Evolutionary conservation across 2,329 filamentous ascomycete species (phyloP).

Genomic region (Aphanocladium album): DNA sequence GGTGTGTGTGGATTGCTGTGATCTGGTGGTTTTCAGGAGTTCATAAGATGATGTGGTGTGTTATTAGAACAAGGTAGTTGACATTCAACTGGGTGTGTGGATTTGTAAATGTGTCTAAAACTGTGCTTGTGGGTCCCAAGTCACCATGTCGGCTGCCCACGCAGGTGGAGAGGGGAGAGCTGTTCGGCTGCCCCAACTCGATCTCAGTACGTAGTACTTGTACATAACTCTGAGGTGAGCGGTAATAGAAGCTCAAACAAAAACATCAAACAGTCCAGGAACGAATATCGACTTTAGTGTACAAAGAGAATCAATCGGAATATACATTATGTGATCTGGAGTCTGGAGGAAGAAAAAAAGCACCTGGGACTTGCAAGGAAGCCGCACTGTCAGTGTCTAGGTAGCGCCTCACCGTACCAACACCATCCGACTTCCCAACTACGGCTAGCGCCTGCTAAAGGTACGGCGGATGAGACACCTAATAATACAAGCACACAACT

Average conservation of each 20-base stretch:
- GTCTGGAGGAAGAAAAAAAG: no score
- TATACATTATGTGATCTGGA: no score
- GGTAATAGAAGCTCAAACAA: no score
- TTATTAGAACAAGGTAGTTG: neutral
- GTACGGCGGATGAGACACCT: neutral
- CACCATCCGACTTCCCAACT: neutral
- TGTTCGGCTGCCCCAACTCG: neutral
- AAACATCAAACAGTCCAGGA: no score
- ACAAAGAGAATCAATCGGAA: no score
- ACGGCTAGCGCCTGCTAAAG: neutral
- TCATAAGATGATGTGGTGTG: neutral
- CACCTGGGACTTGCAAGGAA: no score
- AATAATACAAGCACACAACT: neutral
- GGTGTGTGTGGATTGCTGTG: neutral
- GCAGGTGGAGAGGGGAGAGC: slow-evolving; percentile 4
- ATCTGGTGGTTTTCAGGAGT: neutral
- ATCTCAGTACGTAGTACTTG: no score
- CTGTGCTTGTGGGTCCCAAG: no score
- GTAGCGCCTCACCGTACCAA: neutral
- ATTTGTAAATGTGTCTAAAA: neutral
- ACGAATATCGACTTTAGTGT: no score
- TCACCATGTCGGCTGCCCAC: neutral
- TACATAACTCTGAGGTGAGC: no score
- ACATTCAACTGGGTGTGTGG: neutral
- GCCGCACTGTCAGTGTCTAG: neutral